A percentile compares a stretch with the other conserved stretches of the same genome.
These are phyloP conservation scores for Candida nanaspora DNA, from an alignment of 805 yeast genomes.

Conservation along the genomic window DNA sequence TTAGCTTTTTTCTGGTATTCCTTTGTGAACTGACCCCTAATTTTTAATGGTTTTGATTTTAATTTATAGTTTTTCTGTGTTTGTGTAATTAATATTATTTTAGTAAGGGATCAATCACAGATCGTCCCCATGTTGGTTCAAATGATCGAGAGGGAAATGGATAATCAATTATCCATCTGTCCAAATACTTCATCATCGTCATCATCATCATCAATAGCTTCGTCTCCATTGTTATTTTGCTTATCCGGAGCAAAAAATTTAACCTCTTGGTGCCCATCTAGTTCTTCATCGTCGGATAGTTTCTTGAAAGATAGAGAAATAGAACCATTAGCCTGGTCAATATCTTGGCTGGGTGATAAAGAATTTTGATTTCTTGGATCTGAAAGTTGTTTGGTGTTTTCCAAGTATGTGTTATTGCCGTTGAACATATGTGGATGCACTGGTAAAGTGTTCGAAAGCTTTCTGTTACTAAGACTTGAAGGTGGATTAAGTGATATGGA, in stretches of 20 bases:
- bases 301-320: too few relatives aligned
- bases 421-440: background rate
- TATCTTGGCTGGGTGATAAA: background rate
- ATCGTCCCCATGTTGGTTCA: too few relatives aligned
- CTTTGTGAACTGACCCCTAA: too few relatives aligned
- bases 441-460: conserved; percentile 2
- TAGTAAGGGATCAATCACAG: too few relatives aligned
- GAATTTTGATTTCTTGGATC: conserved; percentile 1
- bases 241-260: background rate
- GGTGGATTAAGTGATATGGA: conserved; percentile 43
- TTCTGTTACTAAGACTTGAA: conserved; percentile 10
- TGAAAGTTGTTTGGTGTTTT: conserved; percentile 5
- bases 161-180: background rate
- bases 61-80: too few relatives aligned
- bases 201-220: conserved; percentile 1
- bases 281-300: conserved; percentile 8
- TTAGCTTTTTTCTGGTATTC: too few relatives aligned
- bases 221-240: background rate
- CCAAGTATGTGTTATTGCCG: background rate
- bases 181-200: conserved; percentile 2
- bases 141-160: too few relatives aligned
- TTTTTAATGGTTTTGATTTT: too few relatives aligned
- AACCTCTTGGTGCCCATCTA: conserved; percentile 2
- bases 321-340: too few relatives aligned
- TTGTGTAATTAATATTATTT: too few relatives aligned